Conservation (phyloP, 352 stramenopile genomes). For the Phytophthora macrochlamydospora region DNA sequence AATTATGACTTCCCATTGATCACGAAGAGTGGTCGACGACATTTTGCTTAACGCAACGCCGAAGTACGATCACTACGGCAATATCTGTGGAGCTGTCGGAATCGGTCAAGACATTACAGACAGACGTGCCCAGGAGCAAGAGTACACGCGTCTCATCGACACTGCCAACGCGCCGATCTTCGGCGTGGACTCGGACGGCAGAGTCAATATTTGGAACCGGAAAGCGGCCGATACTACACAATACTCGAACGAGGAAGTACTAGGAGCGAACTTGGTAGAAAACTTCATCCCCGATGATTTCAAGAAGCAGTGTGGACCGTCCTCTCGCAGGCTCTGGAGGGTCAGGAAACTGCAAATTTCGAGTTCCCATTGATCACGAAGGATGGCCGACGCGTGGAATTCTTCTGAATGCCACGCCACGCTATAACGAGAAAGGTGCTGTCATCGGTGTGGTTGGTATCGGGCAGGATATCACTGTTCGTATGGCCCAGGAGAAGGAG, state of each 20-base stretch:
- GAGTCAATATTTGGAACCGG: conserved; percentile 84
- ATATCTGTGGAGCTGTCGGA: conserved; percentile 67
- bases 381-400: conserved; percentile 49
- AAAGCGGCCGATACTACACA: conserved; percentile 78
- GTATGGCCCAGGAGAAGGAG: conserved; percentile 75
- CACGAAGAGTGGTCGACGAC: conserved; percentile 56
- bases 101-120: conserved; percentile 84
- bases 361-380: conserved; percentile 70
- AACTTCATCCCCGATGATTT: conserved; percentile 80
- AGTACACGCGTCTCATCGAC: conserved; percentile 48
- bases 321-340: conserved; percentile 60
- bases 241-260: conserved; percentile 69
- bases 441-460: conserved; percentile 71
- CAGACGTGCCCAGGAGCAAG: conserved; percentile 65
- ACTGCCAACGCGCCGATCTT: conserved; percentile 80
- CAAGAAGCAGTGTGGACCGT: conserved; percentile 53
- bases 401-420: conserved; percentile 56
- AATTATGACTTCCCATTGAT: conserved; percentile 78
- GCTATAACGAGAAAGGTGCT: conserved; percentile 58
- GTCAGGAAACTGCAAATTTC: conserved; percentile 64
- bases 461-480: conserved; percentile 64
- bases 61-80: conserved; percentile 64
- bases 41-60: conserved; percentile 67
- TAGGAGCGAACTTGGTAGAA: conserved; percentile 70
- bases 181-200: conserved; percentile 63